These are phyloP conservation scores for Ziziphus jujuba DNA, from an alignment of 306 rosid species.

Conservation along the genomic window DNA sequence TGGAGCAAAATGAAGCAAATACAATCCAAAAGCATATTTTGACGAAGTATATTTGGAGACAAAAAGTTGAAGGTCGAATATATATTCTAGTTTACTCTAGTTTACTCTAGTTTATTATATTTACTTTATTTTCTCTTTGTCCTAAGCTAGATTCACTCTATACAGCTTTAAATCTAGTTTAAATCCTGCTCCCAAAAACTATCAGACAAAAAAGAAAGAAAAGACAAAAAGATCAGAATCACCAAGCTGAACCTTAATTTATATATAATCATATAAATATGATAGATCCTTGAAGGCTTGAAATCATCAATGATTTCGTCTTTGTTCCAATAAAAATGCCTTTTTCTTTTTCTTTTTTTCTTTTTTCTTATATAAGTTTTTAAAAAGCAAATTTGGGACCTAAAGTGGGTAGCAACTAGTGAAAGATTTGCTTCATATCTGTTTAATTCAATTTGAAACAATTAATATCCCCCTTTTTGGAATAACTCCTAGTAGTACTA, in stretches of 20 bases:
- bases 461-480: neutral
- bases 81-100: neutral
- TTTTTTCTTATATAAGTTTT: no score
- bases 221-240: neutral
- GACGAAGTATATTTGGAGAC: conserved; percentile 8
- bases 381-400: conserved; percentile 4
- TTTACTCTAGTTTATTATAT: no score
- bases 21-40: conserved; percentile 16
- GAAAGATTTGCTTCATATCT: conserved; percentile 2
- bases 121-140: neutral
- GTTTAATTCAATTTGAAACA: neutral
- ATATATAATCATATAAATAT: neutral
- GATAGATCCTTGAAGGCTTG: neutral
- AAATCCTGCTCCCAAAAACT: neutral
- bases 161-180: neutral
- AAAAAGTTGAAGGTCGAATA: conserved; percentile 9
- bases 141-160: neutral
- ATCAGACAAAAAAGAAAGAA: neutral
- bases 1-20: conserved; percentile 2
- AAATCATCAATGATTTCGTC: conserved; percentile 10
- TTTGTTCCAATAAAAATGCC: conserved; percentile 7
- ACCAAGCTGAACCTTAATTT: neutral
- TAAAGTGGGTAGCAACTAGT: conserved; percentile 16
- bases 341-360: neutral
- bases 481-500: neutral